Conservation (phyloP, 306 rosid species). For the Oemleria cerasiformis region DNA sequence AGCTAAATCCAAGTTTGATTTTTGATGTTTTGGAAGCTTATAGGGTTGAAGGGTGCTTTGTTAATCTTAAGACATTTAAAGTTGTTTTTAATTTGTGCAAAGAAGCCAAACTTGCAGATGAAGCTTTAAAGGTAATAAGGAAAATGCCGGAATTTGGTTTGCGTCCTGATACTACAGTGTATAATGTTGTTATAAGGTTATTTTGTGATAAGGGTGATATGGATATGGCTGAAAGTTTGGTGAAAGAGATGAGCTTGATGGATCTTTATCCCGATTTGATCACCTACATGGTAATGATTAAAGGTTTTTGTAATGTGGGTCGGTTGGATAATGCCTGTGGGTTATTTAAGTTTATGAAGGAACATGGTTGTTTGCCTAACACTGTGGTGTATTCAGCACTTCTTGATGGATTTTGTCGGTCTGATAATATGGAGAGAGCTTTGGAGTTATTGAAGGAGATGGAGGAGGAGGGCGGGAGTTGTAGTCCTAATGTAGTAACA, state of each 20-base stretch:
- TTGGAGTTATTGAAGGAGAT: constrained; percentile 66
- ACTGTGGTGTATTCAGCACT: constrained; percentile 59
- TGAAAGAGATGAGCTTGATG: constrained; percentile 49
- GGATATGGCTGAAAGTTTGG: constrained; percentile 54
- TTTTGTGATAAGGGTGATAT: constrained; percentile 60
- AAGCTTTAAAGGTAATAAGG: constrained; percentile 61
- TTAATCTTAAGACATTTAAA: constrained; percentile 57
- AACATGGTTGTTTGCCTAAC: constrained; percentile 61
- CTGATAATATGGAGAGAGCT: constrained; percentile 49
- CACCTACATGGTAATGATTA: constrained; percentile 64
- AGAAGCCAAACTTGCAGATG: constrained; percentile 63
- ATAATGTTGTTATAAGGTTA: constrained; percentile 61
- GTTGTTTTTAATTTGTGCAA: constrained; percentile 61
- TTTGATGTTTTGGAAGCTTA: constrained; percentile 58
- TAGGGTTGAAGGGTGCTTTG: constrained; percentile 51
- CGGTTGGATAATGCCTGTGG: constrained; percentile 56
- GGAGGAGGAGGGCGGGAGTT: constrained; percentile 60
- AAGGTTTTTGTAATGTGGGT: constrained; percentile 66
- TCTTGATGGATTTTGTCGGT: constrained; percentile 56
- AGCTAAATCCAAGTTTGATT: constrained; percentile 47
- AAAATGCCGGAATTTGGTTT: constrained; percentile 53
- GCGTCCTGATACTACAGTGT: constrained; percentile 57
- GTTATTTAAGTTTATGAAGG: constrained; percentile 54
- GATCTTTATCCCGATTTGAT: constrained; percentile 63
- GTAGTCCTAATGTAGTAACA: constrained; percentile 66